Base-by-base conservation (phyloP, 2,329 filamentous ascomycete species). In the Diaporthe sp. region DNA sequence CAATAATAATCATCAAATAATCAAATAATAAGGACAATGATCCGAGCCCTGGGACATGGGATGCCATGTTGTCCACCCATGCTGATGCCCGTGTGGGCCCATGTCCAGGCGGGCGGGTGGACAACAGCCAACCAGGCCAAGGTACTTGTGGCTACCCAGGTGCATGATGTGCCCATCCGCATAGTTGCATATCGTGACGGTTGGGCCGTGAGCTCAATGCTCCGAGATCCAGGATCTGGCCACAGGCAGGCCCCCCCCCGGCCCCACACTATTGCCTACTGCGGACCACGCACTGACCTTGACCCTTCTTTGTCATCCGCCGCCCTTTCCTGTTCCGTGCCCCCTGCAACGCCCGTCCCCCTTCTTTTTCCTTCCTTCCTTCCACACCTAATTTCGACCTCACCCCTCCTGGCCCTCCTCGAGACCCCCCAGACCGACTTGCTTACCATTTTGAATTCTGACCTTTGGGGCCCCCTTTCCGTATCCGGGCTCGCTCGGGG, bases 331-430 rank as follows among this genome's bases (percentile, higher is more conserved):
- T 15, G 17, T 65, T 65, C 39, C 51, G 37, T 55, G 9, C 66
- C 25, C 66, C 66, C 39, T 47, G 39, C 39, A 65, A 44, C 39
- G 42, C 35, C 19, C 25, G 42, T n/a, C 44, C 61, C 22, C 44
- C 42, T 25, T 35, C 9, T 51, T 6, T 19, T 42, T 27, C 25
- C 6, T 39, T 17, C n/a, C 17, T n/a, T 37, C 47, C 37, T 30
- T 30, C 30, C 50, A 30, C 53, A 72, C 69, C 59, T 56, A 72
- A 66, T 71, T 71, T 71, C 51, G 68, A 71, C 58, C 32, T 66
- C 68, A 71, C 19, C 35, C 61, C 32, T 22, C 19, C 8, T 8
- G n/a, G 4, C 22, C 27, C n/a, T n/a, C n/a, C n/a, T n/a, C n/a
- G n/a, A n/a, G n/a, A n/a, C n/a, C n/a, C n/a, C n/a, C n/a, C n/a